Percentiles rank a stretch among this genome's conserved stretches.
These are phyloP conservation scores for Scleroderma bovista DNA, from an alignment of 768 basidiomycete genomes.

Conservation along the genomic window DNA sequence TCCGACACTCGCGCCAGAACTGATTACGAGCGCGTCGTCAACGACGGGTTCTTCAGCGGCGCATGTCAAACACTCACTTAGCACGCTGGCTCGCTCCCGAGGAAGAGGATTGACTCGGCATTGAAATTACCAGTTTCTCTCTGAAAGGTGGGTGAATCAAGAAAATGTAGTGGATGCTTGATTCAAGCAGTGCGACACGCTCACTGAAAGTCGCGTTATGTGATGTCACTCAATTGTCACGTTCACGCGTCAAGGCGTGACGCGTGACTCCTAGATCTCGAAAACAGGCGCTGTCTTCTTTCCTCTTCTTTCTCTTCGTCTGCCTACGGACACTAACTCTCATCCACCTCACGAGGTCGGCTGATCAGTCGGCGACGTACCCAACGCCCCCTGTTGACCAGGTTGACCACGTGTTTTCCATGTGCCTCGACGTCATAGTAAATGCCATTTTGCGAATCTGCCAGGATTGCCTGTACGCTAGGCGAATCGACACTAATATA, in stretches of 20 bases:
- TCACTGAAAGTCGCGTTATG: neutral
- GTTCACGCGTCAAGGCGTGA: neutral
- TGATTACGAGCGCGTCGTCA: neutral
- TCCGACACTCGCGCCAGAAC: constrained; percentile 10
- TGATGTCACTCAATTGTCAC: neutral
- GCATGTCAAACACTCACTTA: constrained; percentile 7
- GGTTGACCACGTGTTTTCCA: too few relatives aligned
- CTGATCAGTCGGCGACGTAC: too few relatives aligned
- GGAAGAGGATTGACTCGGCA: constrained; percentile 1
- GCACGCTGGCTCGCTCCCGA: constrained; percentile 13
- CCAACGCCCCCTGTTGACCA: too few relatives aligned
- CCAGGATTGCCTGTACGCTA: too few relatives aligned
- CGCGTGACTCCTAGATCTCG: too few relatives aligned
- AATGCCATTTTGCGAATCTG: too few relatives aligned
- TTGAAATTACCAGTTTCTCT: neutral
- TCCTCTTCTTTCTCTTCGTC: too few relatives aligned
- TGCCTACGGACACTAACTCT: too few relatives aligned
- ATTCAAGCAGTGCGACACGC: neutral
- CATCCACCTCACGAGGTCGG: too few relatives aligned
- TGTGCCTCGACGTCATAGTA: too few relatives aligned
- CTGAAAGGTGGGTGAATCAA: neutral
- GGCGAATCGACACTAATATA: too few relatives aligned
- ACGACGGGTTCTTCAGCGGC: neutral
- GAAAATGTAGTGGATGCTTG: neutral
- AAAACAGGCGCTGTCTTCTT: too few relatives aligned